Conservation (phyloP, 768 basidiomycete species). For the Hebeloma cylindrosporum region DNA sequence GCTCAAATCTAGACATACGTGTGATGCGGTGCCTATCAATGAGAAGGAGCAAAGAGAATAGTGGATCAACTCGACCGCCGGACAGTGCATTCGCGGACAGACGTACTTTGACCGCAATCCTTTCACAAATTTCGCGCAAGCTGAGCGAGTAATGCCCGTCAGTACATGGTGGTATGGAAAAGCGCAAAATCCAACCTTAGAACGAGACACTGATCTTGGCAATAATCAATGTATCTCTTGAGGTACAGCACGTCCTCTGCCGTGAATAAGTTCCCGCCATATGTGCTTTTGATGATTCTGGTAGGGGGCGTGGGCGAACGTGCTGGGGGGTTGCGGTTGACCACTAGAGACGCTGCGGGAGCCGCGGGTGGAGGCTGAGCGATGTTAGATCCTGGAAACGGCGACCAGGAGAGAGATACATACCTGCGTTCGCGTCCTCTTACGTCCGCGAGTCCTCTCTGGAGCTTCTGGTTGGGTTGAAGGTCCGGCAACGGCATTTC, state of each 20-base stretch:
- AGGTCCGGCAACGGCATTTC: conserved; percentile 34
- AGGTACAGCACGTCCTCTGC: conserved; percentile 81
- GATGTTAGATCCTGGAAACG: conserved; percentile 5
- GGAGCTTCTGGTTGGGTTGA: conserved; percentile 21
- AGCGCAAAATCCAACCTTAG: conserved; percentile 53
- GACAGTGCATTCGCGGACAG: too few relatives aligned
- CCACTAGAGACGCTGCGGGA: conserved; percentile 64
- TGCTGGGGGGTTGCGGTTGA: conserved; percentile 65
- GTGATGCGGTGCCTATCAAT: conserved; percentile 76
- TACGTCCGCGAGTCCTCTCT: conserved; percentile 64
- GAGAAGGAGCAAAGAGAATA: not conserved
- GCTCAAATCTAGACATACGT: conserved; percentile 53
- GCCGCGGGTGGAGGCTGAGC: conserved; percentile 60
- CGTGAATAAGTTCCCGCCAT: conserved; percentile 86
- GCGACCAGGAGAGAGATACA: conserved; percentile 11
- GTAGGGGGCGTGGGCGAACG: conserved; percentile 84
- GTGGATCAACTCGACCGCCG: too few relatives aligned
- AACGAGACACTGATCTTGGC: conserved; percentile 83
- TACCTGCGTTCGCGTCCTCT: conserved; percentile 63
- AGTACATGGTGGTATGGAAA: not conserved
- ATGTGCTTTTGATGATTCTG: conserved; percentile 84
- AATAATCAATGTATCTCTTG: conserved; percentile 88
- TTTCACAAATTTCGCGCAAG: conserved; percentile 83
- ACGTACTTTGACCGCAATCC: conserved; percentile 76
- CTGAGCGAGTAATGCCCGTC: not conserved